These are phyloP conservation scores for Botrytis aclada DNA, from an alignment of 2,329 filamentous ascomycete genomes.

Conservation along the genomic window DNA sequence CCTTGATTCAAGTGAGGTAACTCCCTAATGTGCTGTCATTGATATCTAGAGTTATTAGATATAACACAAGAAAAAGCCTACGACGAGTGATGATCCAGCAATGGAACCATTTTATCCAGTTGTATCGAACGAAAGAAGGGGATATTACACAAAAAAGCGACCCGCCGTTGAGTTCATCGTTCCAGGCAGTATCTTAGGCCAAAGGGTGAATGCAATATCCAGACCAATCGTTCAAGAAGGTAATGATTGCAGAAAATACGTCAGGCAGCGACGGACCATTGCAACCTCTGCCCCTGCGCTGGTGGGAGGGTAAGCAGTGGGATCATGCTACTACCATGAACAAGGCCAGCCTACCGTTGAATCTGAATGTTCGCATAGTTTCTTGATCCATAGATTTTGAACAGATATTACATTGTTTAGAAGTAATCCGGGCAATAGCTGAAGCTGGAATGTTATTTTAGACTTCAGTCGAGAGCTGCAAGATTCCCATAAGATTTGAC, in stretches of 20 bases:
- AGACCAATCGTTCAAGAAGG: background rate
- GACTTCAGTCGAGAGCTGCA: background rate
- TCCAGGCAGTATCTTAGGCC: accelerated
- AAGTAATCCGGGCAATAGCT: background rate
- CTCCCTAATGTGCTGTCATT: background rate
- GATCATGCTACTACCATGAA: background rate
- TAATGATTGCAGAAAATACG: background rate
- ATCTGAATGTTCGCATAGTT: background rate
- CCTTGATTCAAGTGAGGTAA: background rate
- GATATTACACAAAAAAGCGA: no score
- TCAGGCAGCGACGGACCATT: background rate
- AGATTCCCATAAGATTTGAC: no score
- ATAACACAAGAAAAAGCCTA: no score
- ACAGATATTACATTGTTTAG: background rate
- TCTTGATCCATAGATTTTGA: background rate
- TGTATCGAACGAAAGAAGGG: background rate
- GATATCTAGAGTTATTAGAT: background rate
- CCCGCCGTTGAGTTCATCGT: background rate
- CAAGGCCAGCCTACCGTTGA: background rate
- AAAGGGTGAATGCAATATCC: accelerated
- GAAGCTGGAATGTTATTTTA: background rate
- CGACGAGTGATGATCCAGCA: background rate
- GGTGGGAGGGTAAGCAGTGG: no score
- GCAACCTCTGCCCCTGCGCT: background rate
- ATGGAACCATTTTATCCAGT: background rate